Base-by-base conservation (phyloP, 176 grass and related monocot species). In the sorghum (Sorghum bicolor) region DNA sequence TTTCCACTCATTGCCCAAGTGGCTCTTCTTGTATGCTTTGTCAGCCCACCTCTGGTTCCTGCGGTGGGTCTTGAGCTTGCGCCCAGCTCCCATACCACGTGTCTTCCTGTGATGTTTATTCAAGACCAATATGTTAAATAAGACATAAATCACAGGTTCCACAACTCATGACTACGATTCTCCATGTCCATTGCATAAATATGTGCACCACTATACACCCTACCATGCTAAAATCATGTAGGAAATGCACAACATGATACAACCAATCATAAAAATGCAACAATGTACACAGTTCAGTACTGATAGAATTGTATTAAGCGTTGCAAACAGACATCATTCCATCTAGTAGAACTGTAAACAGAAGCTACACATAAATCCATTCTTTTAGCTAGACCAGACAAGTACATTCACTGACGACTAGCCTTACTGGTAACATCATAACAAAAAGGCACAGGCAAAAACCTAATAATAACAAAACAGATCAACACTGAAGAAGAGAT, bases 1-100 rank as follows among this genome's bases (percentile, higher is more conserved):
- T 70, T 92, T 92, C 90, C 90, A 91, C 72, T 91, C 90, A 16
- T 91, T 91, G 17, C 90, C 86, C 82, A 91, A 85, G 66, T 91
- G 90, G 45, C 87, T 92, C 80, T 92, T 92, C 87, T 92, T 90
- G 80, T 87, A 92, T 20, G 87, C 84, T 29, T 92, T 92, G 63
- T 92, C 87, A 8, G 90, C 87, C 90, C 87, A 90, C 84, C 90
- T 90, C 72, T 89, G 84, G 80, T 87, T 89, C 84, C 87, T 90
- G 85, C 90, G 80, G 50, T 92, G 87, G 81, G 83, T 90, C 80
- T 86, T 92, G 74, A 92, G 90, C 87, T 92, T 90, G 62, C 90
- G 87, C 39, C 80, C 84, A 20, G 84, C 83, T 92, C 83, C 90
- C 90, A 92, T 92, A 80, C 90, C 90, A 67, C 87, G 87, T 76